Evolutionary conservation across 495 filamentous ascomycete genomes (phyloP).

Genomic region (Lasiosphaeriaceae sp.): DNA sequence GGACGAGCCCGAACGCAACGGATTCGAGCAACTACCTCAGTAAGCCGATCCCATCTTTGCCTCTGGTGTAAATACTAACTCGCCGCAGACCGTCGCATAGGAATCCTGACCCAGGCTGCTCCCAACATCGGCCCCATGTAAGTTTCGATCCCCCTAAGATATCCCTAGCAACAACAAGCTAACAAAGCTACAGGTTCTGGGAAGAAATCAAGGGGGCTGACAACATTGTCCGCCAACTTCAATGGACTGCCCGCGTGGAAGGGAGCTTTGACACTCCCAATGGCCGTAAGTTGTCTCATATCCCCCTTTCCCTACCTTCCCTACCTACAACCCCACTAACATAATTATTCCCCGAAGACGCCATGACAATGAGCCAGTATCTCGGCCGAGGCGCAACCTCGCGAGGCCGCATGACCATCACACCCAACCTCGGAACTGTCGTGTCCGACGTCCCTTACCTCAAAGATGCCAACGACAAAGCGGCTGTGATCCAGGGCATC

Average conservation of each 20-base stretch:
- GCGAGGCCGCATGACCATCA: constrained; percentile 61
- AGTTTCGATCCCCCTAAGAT: constrained; percentile 16
- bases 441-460: constrained; percentile 55
- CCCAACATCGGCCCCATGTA: constrained; percentile 60
- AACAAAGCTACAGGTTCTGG: constrained; percentile 38
- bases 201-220: constrained; percentile 57
- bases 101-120: constrained; percentile 65
- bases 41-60: neutral
- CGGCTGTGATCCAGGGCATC: constrained; percentile 51
- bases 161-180: constrained; percentile 1
- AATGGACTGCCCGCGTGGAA: constrained; percentile 63
- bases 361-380: constrained; percentile 63
- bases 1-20: constrained; percentile 37
- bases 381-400: constrained; percentile 60
- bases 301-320: neutral
- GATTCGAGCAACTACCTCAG: constrained; percentile 35
- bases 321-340: neutral
- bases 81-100: constrained; percentile 39
- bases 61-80: constrained; percentile 9
- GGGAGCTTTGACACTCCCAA: constrained; percentile 41
- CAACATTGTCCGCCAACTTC: constrained; percentile 61
- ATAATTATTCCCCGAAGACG: constrained; percentile 12
- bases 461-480: constrained; percentile 48
- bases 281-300: constrained; percentile 25
- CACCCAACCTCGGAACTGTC: constrained; percentile 49